phyloP scores from a whole-genome alignment of 2,329 filamentous ascomycete genomes.

The Colletotrichum plurivorum region DNA sequence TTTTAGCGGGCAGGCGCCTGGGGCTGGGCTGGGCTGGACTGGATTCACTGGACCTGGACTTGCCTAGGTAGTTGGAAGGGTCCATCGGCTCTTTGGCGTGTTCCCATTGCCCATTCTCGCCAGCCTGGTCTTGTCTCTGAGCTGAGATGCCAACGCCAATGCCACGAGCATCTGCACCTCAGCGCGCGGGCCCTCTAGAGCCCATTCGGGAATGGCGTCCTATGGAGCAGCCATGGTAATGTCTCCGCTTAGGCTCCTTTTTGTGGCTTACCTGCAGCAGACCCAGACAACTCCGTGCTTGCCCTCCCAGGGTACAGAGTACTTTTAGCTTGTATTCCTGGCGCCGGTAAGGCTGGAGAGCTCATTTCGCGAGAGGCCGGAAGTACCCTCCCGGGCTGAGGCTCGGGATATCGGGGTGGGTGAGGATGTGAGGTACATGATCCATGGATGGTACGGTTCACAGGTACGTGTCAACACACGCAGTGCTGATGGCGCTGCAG shows the following conservation, averaged over 20 bases:
- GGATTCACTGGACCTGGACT: not conserved
- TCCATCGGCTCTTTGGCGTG: slow-evolving; percentile 20
- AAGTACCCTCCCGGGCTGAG: not conserved
- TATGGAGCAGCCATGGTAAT: slow-evolving; percentile 22
- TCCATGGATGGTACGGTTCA: not conserved
- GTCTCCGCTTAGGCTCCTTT: slow-evolving; percentile 31
- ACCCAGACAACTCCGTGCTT: slow-evolving; percentile 13
- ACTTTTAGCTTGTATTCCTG: not conserved
- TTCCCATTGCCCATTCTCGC: slow-evolving; percentile 32
- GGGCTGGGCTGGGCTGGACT: slow-evolving; percentile 14
- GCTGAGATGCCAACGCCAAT: slow-evolving; percentile 26
- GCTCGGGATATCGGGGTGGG: slow-evolving; percentile 6
- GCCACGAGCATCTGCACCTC: slow-evolving; percentile 37
- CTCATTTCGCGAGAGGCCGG: not conserved
- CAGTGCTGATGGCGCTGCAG: slow-evolving; percentile 10
- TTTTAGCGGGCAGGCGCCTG: slow-evolving; percentile 6
- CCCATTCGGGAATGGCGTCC: slow-evolving; percentile 20
- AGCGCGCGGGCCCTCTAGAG: slow-evolving; percentile 13
- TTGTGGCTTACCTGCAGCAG: slow-evolving; percentile 34
- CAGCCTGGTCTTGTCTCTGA: slow-evolving; percentile 20
- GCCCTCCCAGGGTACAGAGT: not conserved
- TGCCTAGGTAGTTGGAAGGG: not conserved
- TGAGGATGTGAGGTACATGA: not conserved
- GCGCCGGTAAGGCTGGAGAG: slow-evolving; percentile 22
- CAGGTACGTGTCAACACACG: slow-evolving; percentile 13